Evolutionary conservation across 768 basidiomycete genomes (phyloP).

Genomic region (Clathrus columnatus): DNA sequence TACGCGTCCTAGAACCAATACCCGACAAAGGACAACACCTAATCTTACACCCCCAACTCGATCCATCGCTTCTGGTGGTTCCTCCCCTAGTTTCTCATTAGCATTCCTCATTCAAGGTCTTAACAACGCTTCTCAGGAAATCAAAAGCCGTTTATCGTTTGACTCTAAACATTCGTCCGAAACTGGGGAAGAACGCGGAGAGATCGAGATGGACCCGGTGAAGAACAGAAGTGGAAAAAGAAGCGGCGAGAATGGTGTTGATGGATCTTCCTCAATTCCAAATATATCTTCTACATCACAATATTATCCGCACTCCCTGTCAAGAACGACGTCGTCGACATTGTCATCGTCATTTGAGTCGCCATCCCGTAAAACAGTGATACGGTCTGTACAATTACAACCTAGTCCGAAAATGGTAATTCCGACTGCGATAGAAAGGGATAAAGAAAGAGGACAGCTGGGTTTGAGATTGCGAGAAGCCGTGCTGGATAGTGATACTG

Average conservation of each 20-base stretch:
- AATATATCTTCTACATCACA: too few relatives aligned
- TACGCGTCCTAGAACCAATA: too few relatives aligned
- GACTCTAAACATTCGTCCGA: conserved; percentile 22
- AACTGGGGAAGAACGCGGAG: conserved; percentile 1
- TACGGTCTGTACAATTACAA: conserved; percentile 5
- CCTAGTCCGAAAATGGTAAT: conserved; percentile 7
- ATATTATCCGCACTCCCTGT: neutral
- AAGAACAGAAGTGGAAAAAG: neutral
- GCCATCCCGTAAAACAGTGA: neutral
- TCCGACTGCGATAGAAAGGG: neutral
- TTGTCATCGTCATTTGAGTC: neutral
- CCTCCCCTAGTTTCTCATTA: conserved; percentile 21
- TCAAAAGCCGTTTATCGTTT: conserved; percentile 46
- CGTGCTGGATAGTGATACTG: neutral
- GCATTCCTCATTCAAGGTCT: conserved; percentile 17
- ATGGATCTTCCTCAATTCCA: neutral
- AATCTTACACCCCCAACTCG: too few relatives aligned
- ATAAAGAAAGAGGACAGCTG: neutral
- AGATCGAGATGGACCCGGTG: neutral
- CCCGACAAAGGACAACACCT: too few relatives aligned
- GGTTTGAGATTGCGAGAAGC: neutral
- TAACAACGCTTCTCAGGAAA: conserved; percentile 46
- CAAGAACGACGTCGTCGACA: neutral
- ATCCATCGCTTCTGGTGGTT: conserved; percentile 34
- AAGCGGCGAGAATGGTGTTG: neutral